Conservation (phyloP, 192 early-diverging fungal genomes). For the Rhizoclosmatium sp. region DNA sequence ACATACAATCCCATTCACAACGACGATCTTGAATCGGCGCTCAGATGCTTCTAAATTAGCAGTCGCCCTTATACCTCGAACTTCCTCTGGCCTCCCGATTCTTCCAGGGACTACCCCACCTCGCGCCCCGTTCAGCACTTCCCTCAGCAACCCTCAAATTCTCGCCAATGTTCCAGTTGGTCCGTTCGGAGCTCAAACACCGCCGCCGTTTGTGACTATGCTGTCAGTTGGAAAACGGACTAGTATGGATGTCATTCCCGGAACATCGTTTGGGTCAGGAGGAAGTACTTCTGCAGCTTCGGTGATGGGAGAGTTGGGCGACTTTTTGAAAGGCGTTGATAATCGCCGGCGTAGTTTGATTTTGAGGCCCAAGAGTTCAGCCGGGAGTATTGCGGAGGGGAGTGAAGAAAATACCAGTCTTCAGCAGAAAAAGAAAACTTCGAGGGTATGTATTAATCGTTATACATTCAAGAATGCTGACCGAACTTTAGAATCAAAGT, state of each 20-base stretch:
- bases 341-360: slow-evolving; percentile 1
- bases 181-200: slow-evolving; percentile 3
- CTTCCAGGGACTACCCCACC: background rate
- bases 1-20: slow-evolving; percentile 5
- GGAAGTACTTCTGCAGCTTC: background rate
- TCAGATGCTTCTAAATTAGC: background rate
- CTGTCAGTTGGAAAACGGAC: background rate
- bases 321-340: slow-evolving; percentile 18
- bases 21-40: background rate
- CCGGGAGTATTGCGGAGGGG: background rate
- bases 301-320: slow-evolving; percentile 16
- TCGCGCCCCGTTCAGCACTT: background rate
- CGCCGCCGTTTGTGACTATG: slow-evolving; percentile 11
- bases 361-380: background rate
- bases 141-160: background rate
- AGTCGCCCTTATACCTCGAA: background rate
- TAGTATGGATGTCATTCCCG: background rate
- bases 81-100: background rate
- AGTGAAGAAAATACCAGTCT: background rate
- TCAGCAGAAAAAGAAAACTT: background rate
- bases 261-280: background rate
- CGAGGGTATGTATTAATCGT: background rate
- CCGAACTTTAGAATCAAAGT: background rate
- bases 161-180: background rate
- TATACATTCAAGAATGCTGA: too few species aligned